These are phyloP conservation scores for Lasiodiplodia sp. DNA, from an alignment of 2,329 filamentous ascomycete genomes.

Conservation along the genomic window DNA sequence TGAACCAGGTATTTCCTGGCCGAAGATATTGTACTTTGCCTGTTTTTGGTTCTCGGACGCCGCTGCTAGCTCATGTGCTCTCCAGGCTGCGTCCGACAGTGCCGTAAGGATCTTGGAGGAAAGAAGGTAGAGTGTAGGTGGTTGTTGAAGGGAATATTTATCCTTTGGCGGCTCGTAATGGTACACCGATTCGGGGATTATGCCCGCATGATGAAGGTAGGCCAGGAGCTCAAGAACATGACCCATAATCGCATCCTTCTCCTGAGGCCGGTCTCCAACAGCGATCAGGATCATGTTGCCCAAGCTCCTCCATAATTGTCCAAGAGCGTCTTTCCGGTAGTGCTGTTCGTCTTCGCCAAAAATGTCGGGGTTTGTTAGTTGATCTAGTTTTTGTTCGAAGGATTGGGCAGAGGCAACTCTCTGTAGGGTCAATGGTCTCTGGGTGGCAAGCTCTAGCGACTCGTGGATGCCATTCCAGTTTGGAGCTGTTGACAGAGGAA, in stretches of 20 bases:
- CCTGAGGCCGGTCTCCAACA: conserved; percentile 35
- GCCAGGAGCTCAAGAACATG: conserved; percentile 58
- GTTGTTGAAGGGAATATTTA: conserved; percentile 51
- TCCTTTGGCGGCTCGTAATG: conserved; percentile 46
- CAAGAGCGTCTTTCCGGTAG: conserved; percentile 40
- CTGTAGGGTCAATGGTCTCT: conserved; percentile 36
- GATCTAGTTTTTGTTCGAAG: not conserved
- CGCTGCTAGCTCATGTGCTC: conserved; percentile 51
- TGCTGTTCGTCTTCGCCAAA: not conserved
- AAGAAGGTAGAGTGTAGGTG: conserved; percentile 56
- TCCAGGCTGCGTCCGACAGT: conserved; percentile 59
- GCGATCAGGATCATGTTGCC: conserved; percentile 54
- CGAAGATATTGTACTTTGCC: conserved; percentile 47
- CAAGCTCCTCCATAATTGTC: conserved; percentile 56
- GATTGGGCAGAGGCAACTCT: conserved; percentile 30
- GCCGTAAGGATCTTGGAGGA: conserved; percentile 58
- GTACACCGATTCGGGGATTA: conserved; percentile 57
- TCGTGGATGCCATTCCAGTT: conserved; percentile 34
- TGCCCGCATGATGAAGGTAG: conserved; percentile 54
- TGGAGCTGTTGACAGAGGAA: conserved; percentile 35
- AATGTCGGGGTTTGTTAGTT: not conserved
- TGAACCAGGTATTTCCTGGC: conserved; percentile 54
- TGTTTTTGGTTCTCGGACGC: conserved; percentile 42
- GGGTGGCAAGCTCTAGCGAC: conserved; percentile 39
- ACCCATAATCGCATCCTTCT: conserved; percentile 45